Evolutionary conservation across 345 rosid species (phyloP).

Genomic region (Erysimum cheiranthoides): DNA sequence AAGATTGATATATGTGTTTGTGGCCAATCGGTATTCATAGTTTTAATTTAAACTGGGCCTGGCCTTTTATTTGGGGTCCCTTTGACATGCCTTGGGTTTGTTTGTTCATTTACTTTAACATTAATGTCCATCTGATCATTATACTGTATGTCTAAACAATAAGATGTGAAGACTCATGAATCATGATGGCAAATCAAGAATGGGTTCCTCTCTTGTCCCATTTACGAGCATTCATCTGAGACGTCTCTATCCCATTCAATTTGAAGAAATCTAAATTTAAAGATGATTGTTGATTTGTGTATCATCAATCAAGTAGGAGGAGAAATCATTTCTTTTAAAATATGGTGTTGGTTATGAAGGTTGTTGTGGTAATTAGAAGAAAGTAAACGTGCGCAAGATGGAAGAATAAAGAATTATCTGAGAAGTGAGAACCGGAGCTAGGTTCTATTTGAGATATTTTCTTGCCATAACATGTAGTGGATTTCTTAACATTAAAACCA

Average conservation of each 20-base stretch:
- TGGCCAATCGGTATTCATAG: neutral
- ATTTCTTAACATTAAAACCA: no score
- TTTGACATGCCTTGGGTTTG: neutral
- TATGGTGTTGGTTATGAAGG: neutral
- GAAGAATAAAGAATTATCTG: neutral
- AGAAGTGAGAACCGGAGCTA: neutral
- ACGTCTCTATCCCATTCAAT: neutral
- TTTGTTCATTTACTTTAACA: neutral
- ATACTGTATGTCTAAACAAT: neutral
- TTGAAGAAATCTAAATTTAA: neutral
- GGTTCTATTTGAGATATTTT: neutral
- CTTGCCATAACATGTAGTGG: neutral
- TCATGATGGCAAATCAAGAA: neutral
- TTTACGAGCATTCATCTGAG: neutral
- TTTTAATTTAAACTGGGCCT: neutral
- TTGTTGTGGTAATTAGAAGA: neutral
- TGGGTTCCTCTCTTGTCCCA: neutral
- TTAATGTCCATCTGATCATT: neutral
- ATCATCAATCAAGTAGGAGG: neutral
- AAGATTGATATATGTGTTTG: neutral
- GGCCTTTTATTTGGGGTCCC: neutral
- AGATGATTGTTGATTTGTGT: neutral
- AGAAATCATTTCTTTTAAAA: neutral
- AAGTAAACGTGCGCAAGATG: neutral
- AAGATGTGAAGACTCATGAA: constrained; percentile 1